phyloP scores from a whole-genome alignment of 305 asterid genomes.

The Salvia sclarea region DNA sequence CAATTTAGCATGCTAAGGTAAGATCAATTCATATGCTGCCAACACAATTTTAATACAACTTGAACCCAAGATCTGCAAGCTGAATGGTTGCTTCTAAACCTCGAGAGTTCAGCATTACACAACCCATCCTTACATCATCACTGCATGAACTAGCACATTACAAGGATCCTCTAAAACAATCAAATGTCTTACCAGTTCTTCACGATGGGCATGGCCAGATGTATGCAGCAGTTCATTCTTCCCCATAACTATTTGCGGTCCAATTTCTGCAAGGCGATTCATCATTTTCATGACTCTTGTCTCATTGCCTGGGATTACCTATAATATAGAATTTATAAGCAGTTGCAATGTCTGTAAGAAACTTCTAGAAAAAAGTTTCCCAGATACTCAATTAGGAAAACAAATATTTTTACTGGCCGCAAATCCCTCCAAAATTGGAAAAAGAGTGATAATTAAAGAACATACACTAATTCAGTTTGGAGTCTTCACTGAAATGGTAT shows the following conservation, averaged over 20 bases:
- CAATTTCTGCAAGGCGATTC: constrained; percentile 91
- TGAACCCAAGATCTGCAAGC: neutral
- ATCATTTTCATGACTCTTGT: constrained; percentile 95
- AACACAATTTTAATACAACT: constrained; percentile 20
- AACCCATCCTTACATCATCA: constrained; percentile 2
- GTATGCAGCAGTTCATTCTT: constrained; percentile 90
- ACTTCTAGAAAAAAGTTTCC: constrained; percentile 18
- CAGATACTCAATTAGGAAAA: constrained; percentile 16
- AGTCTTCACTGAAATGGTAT: constrained; percentile 4
- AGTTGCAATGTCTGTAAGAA: constrained; percentile 25
- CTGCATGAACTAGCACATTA: constrained; percentile 10
- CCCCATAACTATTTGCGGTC: constrained; percentile 92
- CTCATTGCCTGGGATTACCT: constrained; percentile 99
- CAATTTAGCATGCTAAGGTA: constrained; percentile 17
- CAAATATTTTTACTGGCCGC: constrained; percentile 4
- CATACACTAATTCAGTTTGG: neutral
- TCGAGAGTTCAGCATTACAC: constrained; percentile 1
- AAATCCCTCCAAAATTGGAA: neutral
- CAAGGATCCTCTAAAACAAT: constrained; percentile 24
- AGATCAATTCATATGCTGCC: constrained; percentile 26
- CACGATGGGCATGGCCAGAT: constrained; percentile 99
- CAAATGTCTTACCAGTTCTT: constrained; percentile 76
- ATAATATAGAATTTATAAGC: constrained; percentile 38
- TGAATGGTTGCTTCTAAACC: constrained; percentile 5
- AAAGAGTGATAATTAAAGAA: neutral